Evolutionary conservation across 139 green algal genomes (phyloP), one percentile per base, ranked within the genome.

Genomic region (Haematococcus sp.): DNA sequence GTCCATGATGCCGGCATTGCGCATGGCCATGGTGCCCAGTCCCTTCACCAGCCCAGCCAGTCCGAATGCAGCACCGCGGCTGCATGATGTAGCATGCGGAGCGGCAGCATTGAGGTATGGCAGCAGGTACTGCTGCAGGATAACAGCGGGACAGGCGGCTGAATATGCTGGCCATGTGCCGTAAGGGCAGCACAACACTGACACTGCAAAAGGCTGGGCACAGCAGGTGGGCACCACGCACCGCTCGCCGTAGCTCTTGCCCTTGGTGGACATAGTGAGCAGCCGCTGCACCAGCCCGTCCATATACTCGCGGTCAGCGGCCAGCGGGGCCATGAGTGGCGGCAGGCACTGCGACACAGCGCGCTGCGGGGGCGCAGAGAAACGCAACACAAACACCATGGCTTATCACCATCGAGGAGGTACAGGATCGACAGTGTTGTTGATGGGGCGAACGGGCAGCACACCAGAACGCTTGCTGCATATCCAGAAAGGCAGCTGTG

Each of bases 41-140:
- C 96, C 95, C 80, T 97, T 97, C 0, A 99, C 91, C 11, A 94
- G 69, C 1, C 94, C 96, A 0, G 94, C 88, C 17, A 98, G 54
- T 2, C 96, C 96, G 67, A 91, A 98, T 0, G 95, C 96, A 16
- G 93, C 96, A 35, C 96, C 96, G 4, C 91, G 85, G 30, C 94
- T 89, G 70, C 27, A 55, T 31, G 33, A n/a, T n/a, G n/a, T n/a
- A n/a, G n/a, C n/a, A n/a, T n/a, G n/a, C n/a, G n/a, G n/a, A n/a
- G n/a, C n/a, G n/a, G n/a, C n/a, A n/a, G n/a, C n/a, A n/a, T n/a
- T n/a, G n/a, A n/a, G n/a, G n/a, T n/a, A n/a, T n/a, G n/a, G n/a
- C n/a, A n/a, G n/a, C n/a, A n/a, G n/a, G n/a, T n/a, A n/a, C n/a
- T n/a, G n/a, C n/a, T n/a, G n/a, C n/a, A n/a, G n/a, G n/a, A n/a